Evolutionary conservation across 129 eudicot species (phyloP).

Genomic region (Deinandra increscens): DNA sequence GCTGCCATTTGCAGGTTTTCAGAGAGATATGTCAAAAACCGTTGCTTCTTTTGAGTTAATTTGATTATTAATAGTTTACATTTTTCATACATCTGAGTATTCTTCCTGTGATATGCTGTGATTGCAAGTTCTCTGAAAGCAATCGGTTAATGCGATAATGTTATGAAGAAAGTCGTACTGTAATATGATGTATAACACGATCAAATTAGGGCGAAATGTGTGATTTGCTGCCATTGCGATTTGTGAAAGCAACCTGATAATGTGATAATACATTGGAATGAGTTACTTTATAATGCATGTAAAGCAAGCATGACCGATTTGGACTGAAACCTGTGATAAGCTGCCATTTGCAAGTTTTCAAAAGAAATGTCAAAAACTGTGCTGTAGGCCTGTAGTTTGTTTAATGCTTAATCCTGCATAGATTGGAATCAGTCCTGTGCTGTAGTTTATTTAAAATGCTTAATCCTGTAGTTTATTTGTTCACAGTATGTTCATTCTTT

Average conservation of each 20-base stretch:
- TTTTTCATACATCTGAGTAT: no score
- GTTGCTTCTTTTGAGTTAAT: no score
- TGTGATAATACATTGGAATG: not conserved
- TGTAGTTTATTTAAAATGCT: not conserved
- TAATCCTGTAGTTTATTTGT: not conserved
- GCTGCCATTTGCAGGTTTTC: no score
- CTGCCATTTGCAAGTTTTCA: no score
- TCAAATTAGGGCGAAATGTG: not conserved
- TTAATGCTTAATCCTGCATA: no score
- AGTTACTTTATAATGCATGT: not conserved
- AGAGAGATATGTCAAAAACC: no score
- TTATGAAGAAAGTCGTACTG: not conserved
- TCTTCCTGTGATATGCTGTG: not conserved
- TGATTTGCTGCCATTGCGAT: not conserved
- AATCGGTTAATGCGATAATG: not conserved
- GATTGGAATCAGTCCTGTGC: no score
- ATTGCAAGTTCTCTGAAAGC: not conserved
- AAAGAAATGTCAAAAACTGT: no score
- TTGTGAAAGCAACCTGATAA: not conserved
- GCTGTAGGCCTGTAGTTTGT: no score
- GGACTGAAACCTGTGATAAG: no score
- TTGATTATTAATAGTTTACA: no score
- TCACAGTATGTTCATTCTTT: not conserved
- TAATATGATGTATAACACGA: not conserved
- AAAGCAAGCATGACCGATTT: conserved; percentile 15